These are phyloP conservation scores for Barnettozyma populi DNA, from an alignment of 805 yeast species.

Conservation along the genomic window DNA sequence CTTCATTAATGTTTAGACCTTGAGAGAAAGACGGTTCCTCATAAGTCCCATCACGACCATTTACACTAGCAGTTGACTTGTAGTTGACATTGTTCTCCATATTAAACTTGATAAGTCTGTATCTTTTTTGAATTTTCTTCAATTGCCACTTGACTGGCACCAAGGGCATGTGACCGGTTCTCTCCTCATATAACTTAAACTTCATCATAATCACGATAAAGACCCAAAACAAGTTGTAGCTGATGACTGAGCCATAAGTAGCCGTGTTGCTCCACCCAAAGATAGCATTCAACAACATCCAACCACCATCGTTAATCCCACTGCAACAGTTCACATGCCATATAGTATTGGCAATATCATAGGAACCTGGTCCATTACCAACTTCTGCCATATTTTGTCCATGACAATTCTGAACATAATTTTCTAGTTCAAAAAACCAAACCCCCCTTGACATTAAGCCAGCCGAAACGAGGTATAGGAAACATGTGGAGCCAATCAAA, in stretches of 20 bases:
- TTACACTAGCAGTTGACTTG: constrained; percentile 6
- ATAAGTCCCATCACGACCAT: constrained; percentile 2
- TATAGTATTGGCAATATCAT: constrained; percentile 68
- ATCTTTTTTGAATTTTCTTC: constrained; percentile 41
- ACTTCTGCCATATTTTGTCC: constrained; percentile 84
- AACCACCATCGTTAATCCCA: constrained; percentile 83
- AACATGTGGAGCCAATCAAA: constrained; percentile 70
- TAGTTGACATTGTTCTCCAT: constrained; percentile 31
- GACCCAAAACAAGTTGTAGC: constrained; percentile 73
- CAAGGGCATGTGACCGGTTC: constrained; percentile 52
- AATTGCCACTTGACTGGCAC: constrained; percentile 62
- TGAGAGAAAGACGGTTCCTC: background rate
- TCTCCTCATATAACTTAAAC: constrained; percentile 47
- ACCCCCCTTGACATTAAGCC: constrained; percentile 86
- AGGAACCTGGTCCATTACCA: constrained; percentile 92
- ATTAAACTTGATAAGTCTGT: constrained; percentile 27
- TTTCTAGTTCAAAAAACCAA: constrained; percentile 83
- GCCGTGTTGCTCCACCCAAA: constrained; percentile 95
- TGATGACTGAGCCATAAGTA: constrained; percentile 77
- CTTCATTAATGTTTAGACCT: background rate
- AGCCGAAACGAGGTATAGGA: constrained; percentile 79
- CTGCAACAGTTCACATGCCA: constrained; percentile 97
- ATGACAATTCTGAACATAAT: constrained; percentile 62
- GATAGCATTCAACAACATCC: constrained; percentile 87
- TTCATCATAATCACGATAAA: constrained; percentile 40